These are phyloP conservation scores for Mycena epipterygia DNA, from an alignment of 768 basidiomycete genomes.

Conservation along the genomic window DNA sequence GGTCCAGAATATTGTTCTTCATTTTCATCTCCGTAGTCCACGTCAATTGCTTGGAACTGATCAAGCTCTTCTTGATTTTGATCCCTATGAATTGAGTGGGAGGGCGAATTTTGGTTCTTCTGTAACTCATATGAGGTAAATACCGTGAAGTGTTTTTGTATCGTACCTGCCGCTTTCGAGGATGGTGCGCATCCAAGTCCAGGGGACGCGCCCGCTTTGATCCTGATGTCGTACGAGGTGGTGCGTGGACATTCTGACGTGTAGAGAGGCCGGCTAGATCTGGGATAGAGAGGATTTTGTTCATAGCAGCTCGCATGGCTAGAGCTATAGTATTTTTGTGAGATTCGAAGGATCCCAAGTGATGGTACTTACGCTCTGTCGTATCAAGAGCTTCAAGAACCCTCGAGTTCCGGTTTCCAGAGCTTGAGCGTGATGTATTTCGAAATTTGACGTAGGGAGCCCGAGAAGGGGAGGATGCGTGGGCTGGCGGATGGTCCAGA, in stretches of 20 bases:
- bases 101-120: constrained; percentile 9
- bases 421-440: constrained; percentile 43
- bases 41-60: constrained; percentile 8
- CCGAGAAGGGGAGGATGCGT: too few relatives aligned
- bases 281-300: constrained; percentile 58
- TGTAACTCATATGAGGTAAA: background rate
- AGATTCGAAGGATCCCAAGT: background rate
- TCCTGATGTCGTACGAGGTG: background rate
- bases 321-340: constrained; percentile 42
- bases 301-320: constrained; percentile 52
- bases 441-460: too few relatives aligned
- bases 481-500: too few relatives aligned
- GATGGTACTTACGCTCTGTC: constrained; percentile 54
- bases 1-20: background rate
- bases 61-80: background rate
- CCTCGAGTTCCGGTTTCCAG: constrained; percentile 46
- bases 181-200: constrained; percentile 4
- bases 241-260: background rate
- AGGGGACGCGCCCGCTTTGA: constrained; percentile 10
- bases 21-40: constrained; percentile 2
- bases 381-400: constrained; percentile 58
- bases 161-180: constrained; percentile 21
- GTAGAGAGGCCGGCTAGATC: constrained; percentile 58
- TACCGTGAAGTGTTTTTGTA: background rate
- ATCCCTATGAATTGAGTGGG: background rate